Conservation (phyloP, 2,329 filamentous ascomycete genomes). For the Erysiphe pulchra region DNA sequence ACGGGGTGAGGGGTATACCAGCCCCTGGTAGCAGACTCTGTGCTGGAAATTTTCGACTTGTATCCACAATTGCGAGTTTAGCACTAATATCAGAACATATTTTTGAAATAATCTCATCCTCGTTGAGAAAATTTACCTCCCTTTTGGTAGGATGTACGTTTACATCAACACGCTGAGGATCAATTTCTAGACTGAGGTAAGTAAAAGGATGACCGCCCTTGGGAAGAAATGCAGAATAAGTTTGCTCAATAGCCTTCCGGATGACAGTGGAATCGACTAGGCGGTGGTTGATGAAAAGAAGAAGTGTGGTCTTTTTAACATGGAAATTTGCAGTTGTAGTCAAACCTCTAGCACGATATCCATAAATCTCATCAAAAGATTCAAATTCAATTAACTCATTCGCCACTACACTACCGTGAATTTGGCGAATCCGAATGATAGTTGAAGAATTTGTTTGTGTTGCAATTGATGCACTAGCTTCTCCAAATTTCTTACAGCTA, state of each 20-base stretch:
- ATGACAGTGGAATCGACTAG: constrained; percentile 74
- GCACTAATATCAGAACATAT: constrained; percentile 60
- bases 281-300: constrained; percentile 92
- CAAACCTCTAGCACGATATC: constrained; percentile 58
- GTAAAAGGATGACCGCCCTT: constrained; percentile 88
- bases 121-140: constrained; percentile 91
- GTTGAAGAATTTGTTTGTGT: constrained; percentile 47
- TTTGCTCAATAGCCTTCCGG: constrained; percentile 76
- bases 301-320: constrained; percentile 63
- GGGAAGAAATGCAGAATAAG: constrained; percentile 64
- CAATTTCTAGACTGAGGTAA: constrained; percentile 79
- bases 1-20: constrained; percentile 13
- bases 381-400: constrained; percentile 67
- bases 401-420: constrained; percentile 61
- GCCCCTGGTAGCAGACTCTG: constrained; percentile 66
- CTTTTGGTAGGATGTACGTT: constrained; percentile 94
- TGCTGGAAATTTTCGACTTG: constrained; percentile 79
- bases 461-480: constrained; percentile 58
- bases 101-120: constrained; percentile 78
- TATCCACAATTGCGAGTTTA: constrained; percentile 67
- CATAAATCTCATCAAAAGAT: constrained; percentile 48
- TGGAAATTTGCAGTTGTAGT: constrained; percentile 88
- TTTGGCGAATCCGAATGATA: constrained; percentile 67
- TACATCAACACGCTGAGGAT: constrained; percentile 78
- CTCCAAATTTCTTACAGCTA: constrained; percentile 88